Conservation (phyloP, 2,329 filamentous ascomycete species). For the Fusarium subglutinans region DNA sequence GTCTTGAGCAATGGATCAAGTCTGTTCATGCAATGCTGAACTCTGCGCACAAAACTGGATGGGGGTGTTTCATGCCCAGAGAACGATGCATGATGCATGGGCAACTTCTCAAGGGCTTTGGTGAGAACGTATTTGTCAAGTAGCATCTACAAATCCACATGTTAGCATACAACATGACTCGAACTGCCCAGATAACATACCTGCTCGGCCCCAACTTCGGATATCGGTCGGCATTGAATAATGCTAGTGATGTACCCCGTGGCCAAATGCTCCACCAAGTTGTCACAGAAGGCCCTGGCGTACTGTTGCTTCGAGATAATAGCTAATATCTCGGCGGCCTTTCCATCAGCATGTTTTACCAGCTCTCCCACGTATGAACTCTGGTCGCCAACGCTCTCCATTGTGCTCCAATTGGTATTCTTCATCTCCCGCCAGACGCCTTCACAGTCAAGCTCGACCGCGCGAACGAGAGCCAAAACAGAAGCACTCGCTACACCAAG, state of each 20-base stretch:
- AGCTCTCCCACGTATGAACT: slow-evolving; percentile 91
- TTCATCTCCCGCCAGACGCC: slow-evolving; percentile 96
- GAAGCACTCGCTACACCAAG: slow-evolving; percentile 92
- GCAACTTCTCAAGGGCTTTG: slow-evolving; percentile 77
- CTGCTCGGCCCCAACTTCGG: slow-evolving; percentile 93
- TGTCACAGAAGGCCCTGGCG: slow-evolving; percentile 92
- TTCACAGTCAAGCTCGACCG: slow-evolving; percentile 84
- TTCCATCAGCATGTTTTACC: slow-evolving; percentile 75
- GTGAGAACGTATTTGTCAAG: slow-evolving; percentile 93
- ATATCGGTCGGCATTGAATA: slow-evolving; percentile 88
- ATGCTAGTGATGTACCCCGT: slow-evolving; percentile 83
- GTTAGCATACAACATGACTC: slow-evolving; percentile 23
- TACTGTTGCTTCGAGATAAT: slow-evolving; percentile 91
- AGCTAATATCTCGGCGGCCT: slow-evolving; percentile 77
- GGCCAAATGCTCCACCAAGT: slow-evolving; percentile 88
- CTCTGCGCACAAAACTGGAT: slow-evolving; percentile 81
- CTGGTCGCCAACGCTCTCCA: slow-evolving; percentile 93
- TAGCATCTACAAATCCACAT: slow-evolving; percentile 73
- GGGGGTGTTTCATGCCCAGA: slow-evolving; percentile 53
- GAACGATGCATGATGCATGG: slow-evolving; percentile 68
- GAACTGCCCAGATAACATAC: slow-evolving; percentile 53
- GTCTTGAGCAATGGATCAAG: slow-evolving; percentile 96
- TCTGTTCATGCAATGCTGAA: slow-evolving; percentile 83
- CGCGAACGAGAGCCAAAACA: slow-evolving; percentile 83
- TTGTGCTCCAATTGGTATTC: slow-evolving; percentile 92